Conservation (phyloP, 2,329 filamentous ascomycete species). For the Juglanconis oblonga region DNA sequence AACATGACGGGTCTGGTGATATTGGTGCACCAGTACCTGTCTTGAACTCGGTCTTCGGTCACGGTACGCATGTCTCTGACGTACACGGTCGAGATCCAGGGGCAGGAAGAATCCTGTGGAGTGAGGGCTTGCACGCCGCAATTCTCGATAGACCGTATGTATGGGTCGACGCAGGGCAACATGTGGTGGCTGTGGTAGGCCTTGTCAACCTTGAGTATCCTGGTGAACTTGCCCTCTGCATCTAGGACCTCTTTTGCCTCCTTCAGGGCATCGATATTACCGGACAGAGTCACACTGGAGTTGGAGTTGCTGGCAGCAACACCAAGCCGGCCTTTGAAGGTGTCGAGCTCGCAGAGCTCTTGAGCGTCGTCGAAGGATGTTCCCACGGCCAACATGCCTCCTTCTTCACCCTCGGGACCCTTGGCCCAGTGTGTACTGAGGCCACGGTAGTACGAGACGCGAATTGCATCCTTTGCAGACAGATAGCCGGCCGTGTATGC, state of each 20-base stretch:
- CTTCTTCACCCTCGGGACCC: not conserved
- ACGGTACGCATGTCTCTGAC: too few species aligned
- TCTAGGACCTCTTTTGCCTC: not conserved
- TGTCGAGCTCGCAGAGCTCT: conserved; percentile 8
- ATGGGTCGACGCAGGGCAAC: not conserved
- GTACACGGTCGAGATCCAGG: too few species aligned
- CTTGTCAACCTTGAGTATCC: not conserved
- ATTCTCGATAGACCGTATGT: too few species aligned
- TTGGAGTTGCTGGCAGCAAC: conserved; percentile 28
- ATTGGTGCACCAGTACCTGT: too few species aligned
- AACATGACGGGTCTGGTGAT: too few species aligned
- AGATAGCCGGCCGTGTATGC: not conserved
- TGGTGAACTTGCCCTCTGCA: not conserved
- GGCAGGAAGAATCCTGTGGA: too few species aligned
- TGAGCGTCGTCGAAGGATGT: conserved; percentile 9
- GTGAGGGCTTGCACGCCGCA: too few species aligned
- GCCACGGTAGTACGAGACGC: conserved; percentile 23
- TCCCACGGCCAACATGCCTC: not conserved
- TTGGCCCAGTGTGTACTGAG: not conserved
- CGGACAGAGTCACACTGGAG: conserved; percentile 25
- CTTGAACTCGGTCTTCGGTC: too few species aligned
- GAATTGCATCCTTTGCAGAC: conserved; percentile 21
- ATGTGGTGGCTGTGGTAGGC: conserved; percentile 5
- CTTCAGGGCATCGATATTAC: conserved; percentile 12
- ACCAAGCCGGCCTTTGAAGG: conserved; percentile 22